Evolutionary conservation across 2,329 filamentous ascomycete species (phyloP).

Genomic region (Venturia carpophila): DNA sequence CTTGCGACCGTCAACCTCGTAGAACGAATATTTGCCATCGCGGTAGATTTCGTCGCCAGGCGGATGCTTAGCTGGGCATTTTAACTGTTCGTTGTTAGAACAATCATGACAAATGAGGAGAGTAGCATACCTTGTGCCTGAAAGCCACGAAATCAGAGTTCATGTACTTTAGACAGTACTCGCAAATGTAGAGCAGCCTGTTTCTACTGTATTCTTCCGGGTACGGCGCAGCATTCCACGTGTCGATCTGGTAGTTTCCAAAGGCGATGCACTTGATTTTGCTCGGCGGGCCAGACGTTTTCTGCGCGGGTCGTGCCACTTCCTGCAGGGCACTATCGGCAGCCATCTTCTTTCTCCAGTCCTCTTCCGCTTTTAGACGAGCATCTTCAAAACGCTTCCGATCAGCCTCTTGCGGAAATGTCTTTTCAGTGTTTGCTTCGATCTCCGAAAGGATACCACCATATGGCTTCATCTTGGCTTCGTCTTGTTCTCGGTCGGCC

Average conservation of each 20-base stretch:
- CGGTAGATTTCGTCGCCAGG: constrained; percentile 98
- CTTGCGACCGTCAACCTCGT: constrained; percentile 93
- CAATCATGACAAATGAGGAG: background rate
- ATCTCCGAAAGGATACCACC: constrained; percentile 83
- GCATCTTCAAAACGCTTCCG: constrained; percentile 83
- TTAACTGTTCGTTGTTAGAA: constrained; percentile 41
- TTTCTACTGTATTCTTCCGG: constrained; percentile 98
- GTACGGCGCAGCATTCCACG: constrained; percentile 97
- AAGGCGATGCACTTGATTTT: constrained; percentile 99
- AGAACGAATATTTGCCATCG: constrained; percentile 83
- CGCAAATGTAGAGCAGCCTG: constrained; percentile 94
- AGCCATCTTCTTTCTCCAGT: constrained; percentile 67
- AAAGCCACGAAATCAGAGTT: constrained; percentile 97
- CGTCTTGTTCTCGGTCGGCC: constrained; percentile 80
- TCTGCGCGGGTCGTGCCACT: constrained; percentile 59
- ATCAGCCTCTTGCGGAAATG: constrained; percentile 71
- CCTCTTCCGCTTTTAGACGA: constrained; percentile 82
- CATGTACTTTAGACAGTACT: constrained; percentile 99
- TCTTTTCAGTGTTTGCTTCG: constrained; percentile 87
- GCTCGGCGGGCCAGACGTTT: constrained; percentile 76
- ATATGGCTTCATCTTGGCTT: constrained; percentile 85
- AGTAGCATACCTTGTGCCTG: constrained; percentile 64
- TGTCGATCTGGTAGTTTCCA: constrained; percentile 95
- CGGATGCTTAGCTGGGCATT: constrained; percentile 92
- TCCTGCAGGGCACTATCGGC: constrained; percentile 56